Evolutionary conservation across 225 moss, liverwort and hornwort species (phyloP).

Genomic region (Pleurozium schreberi): DNA sequence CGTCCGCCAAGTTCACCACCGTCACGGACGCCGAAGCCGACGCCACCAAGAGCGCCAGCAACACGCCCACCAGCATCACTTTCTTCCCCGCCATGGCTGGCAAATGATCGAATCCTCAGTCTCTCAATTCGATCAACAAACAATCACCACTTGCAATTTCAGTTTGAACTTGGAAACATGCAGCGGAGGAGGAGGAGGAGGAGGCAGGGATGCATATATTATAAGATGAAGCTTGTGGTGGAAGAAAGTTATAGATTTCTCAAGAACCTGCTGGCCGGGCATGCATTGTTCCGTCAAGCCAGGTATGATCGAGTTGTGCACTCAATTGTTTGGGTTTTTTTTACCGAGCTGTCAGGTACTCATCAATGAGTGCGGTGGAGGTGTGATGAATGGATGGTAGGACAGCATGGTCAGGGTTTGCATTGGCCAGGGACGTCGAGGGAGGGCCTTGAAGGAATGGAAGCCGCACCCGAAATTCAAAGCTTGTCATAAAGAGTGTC

Average conservation of each 20-base stretch:
- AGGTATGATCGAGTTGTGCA: not conserved
- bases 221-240: not conserved
- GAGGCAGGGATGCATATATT: not conserved
- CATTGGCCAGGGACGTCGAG: not conserved
- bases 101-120: too few species aligned
- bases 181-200: not conserved
- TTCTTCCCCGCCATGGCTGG: slow-evolving; percentile 4
- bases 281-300: not conserved
- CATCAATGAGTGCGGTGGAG: slow-evolving; percentile 7
- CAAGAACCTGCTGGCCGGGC: too few species aligned
- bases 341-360: not conserved
- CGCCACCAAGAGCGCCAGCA: slow-evolving; percentile 18
- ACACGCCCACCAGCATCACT: slow-evolving; percentile 1
- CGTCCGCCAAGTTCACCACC: slow-evolving; percentile 29
- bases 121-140: not conserved
- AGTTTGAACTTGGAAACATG: not conserved
- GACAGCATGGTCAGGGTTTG: not conserved
- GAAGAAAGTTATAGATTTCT: not conserved
- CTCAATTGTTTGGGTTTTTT: not conserved
- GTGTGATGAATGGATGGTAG: slow-evolving; percentile 1
- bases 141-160: not conserved
- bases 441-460: not conserved
- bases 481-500: slow-evolving; percentile 4
- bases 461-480: slow-evolving; percentile 20
- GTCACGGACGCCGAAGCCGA: slow-evolving; percentile 29